Conservation (phyloP, 371 early-diverging fungal genomes). For the Apophysomyces variabilis region DNA sequence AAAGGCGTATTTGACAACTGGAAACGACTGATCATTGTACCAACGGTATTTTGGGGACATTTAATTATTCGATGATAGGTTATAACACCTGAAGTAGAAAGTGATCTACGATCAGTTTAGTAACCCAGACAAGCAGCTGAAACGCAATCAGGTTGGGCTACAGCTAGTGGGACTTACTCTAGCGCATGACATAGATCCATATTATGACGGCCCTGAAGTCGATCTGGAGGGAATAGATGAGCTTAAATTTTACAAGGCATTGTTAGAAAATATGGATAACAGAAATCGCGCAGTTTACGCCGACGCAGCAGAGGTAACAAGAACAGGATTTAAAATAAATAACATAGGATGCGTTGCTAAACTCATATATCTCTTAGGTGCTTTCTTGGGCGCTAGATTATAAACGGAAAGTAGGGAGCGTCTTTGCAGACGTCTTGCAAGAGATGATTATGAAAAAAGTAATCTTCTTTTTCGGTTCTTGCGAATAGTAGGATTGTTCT, state of each 20-base stretch:
- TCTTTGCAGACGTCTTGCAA: constrained; percentile 17
- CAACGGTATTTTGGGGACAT: constrained; percentile 56
- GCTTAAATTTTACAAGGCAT: constrained; percentile 36
- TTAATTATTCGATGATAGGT: background rate
- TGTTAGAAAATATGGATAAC: constrained; percentile 47
- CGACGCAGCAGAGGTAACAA: constrained; percentile 58
- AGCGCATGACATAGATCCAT: constrained; percentile 55
- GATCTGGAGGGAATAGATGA: constrained; percentile 51
- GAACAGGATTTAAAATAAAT: constrained; percentile 42
- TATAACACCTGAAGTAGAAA: constrained; percentile 30
- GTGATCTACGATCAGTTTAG: constrained; percentile 48
- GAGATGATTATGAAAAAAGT: constrained; percentile 38
- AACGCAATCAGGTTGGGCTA: constrained; percentile 51
- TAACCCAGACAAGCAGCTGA: constrained; percentile 28
- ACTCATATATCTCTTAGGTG: constrained; percentile 5
- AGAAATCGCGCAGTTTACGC: constrained; percentile 42
- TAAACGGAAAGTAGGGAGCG: constrained; percentile 12
- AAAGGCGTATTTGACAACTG: constrained; percentile 66
- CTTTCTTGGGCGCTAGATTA: constrained; percentile 12
- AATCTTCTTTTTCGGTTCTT: background rate
- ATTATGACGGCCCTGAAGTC: constrained; percentile 42
- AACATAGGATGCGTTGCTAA: constrained; percentile 1
- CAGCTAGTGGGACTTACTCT: constrained; percentile 57
- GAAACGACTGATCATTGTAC: constrained; percentile 54
- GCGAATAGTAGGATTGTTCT: background rate